phyloP scores from a whole-genome alignment of 352 stramenopile species.

The Globisporangium middletonii region DNA sequence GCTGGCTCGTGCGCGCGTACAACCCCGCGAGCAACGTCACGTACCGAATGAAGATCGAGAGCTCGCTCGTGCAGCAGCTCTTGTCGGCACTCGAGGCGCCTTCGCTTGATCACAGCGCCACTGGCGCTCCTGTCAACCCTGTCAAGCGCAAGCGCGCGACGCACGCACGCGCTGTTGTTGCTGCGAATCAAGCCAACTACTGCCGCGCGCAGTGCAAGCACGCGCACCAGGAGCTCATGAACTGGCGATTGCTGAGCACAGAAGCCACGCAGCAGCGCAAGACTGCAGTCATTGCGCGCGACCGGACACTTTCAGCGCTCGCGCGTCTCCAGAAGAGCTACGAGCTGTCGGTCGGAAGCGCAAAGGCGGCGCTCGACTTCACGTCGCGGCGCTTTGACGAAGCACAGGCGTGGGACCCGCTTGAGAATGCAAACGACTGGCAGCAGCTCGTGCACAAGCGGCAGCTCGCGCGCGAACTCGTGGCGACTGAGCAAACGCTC shows the following conservation, averaged over 20 bases:
- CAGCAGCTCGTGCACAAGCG: slow-evolving; percentile 58
- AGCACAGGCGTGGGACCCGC: slow-evolving; percentile 65
- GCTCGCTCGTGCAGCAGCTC: slow-evolving; percentile 37
- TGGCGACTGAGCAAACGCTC: slow-evolving; percentile 25
- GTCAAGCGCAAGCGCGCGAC: slow-evolving; percentile 18
- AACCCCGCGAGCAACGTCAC: slow-evolving; percentile 42
- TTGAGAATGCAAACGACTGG: slow-evolving; percentile 83
- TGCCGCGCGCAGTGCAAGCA: slow-evolving; percentile 13
- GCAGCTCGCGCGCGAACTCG: slow-evolving; percentile 34
- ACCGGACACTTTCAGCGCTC: slow-evolving; percentile 19
- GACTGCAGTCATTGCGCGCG: slow-evolving; percentile 18
- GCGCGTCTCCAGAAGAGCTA: slow-evolving; percentile 18
- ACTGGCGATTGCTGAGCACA: slow-evolving; percentile 34
- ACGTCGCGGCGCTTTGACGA: slow-evolving; percentile 43
- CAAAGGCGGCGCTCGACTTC: slow-evolving; percentile 48
- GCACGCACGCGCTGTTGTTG: slow-evolving; percentile 9
- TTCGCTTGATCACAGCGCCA: too few species aligned
- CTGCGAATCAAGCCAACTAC: slow-evolving; percentile 20
- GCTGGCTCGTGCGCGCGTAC: slow-evolving; percentile 66
- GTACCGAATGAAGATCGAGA: slow-evolving; percentile 46
- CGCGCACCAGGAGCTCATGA: slow-evolving; percentile 21
- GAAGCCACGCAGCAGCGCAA: slow-evolving; percentile 35
- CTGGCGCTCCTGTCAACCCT: slow-evolving; percentile 1
- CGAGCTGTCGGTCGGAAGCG: slow-evolving; percentile 22
- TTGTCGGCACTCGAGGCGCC: slow-evolving; percentile 12